Conservation (phyloP, 768 basidiomycete species). For the Phylloporus sp. region DNA sequence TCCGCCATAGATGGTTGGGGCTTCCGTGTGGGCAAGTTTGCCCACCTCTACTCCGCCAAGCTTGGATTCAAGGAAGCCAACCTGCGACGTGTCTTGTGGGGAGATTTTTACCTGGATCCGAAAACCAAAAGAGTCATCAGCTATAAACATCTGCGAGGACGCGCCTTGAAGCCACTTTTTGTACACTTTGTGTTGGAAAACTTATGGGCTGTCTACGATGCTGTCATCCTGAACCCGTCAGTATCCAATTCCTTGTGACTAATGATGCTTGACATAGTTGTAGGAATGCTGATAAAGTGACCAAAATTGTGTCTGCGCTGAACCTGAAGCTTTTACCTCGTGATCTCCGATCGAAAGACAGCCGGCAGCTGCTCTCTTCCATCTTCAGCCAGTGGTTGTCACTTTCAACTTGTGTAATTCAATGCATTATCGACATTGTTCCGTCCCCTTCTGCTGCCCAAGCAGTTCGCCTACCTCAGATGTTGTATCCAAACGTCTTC, state of each 20-base stretch:
- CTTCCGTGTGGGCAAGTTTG: slow-evolving; percentile 90
- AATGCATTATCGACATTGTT: slow-evolving; percentile 88
- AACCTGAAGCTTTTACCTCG: slow-evolving; percentile 80
- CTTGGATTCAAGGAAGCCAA: slow-evolving; percentile 88
- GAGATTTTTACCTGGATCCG: slow-evolving; percentile 94
- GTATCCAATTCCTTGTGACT: slow-evolving; percentile 31
- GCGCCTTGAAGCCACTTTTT: slow-evolving; percentile 88
- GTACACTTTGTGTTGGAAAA: slow-evolving; percentile 98
- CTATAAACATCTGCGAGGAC: slow-evolving; percentile 83
- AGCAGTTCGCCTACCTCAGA: slow-evolving; percentile 78
- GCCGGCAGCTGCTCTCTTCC: slow-evolving; percentile 73
- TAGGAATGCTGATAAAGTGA: slow-evolving; percentile 86
- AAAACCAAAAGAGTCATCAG: slow-evolving; percentile 93
- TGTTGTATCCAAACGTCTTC: slow-evolving; percentile 80
- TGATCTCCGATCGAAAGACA: slow-evolving; percentile 90
- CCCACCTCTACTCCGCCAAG: slow-evolving; percentile 86
- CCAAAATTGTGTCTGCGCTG: slow-evolving; percentile 82
- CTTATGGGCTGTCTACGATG: slow-evolving; percentile 95
- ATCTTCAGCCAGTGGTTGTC: slow-evolving; percentile 97
- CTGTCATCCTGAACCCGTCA: slow-evolving; percentile 83
- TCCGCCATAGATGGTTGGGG: slow-evolving; percentile 98
- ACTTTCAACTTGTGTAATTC: slow-evolving; percentile 88
- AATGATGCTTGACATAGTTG: slow-evolving; percentile 9
- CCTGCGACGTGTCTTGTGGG: slow-evolving; percentile 87
- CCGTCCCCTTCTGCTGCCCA: slow-evolving; percentile 86